Conservation (phyloP, 495 filamentous ascomycete species). For the Extremus antarcticus region DNA sequence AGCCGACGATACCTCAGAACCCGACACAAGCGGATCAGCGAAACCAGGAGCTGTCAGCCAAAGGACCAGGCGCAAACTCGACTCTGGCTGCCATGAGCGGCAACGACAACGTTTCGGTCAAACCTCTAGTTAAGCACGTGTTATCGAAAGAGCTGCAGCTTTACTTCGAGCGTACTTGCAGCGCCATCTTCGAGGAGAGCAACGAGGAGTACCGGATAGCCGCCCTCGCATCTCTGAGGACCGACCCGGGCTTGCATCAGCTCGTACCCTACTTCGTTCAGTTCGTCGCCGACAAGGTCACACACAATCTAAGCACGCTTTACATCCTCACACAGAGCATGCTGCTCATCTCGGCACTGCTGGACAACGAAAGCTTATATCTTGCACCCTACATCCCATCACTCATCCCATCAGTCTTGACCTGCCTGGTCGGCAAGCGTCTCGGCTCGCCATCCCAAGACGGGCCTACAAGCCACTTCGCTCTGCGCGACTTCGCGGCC, state of each 20-base stretch:
- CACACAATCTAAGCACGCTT: conserved; percentile 73
- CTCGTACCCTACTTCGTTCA: conserved; percentile 91
- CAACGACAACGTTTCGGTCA: conserved; percentile 68
- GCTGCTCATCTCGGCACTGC: conserved; percentile 70
- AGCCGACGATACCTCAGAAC: conserved; percentile 92
- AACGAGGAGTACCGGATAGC: conserved; percentile 79
- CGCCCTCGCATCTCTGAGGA: conserved; percentile 65
- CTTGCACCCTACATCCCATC: conserved; percentile 83
- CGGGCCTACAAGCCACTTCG: conserved; percentile 50
- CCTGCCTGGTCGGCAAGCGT: conserved; percentile 78
- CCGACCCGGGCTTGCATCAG: conserved; percentile 88
- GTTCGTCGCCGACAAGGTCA: conserved; percentile 89
- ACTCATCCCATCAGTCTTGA: conserved; percentile 78
- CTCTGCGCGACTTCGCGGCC: conserved; percentile 73
- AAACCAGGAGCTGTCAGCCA: conserved; percentile 72
- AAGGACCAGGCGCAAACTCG: conserved; percentile 75
- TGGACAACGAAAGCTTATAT: conserved; percentile 71
- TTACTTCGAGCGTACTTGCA: conserved; percentile 92
- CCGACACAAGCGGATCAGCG: conserved; percentile 73
- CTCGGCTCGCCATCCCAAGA: conserved; percentile 47
- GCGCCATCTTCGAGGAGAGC: conserved; percentile 70
- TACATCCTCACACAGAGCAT: conserved; percentile 85
- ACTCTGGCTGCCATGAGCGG: conserved; percentile 72
- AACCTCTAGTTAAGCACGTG: conserved; percentile 87
- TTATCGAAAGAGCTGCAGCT: conserved; percentile 88